Conservation (phyloP, 345 rosid genomes). For the Cochlearia excelsa region DNA sequence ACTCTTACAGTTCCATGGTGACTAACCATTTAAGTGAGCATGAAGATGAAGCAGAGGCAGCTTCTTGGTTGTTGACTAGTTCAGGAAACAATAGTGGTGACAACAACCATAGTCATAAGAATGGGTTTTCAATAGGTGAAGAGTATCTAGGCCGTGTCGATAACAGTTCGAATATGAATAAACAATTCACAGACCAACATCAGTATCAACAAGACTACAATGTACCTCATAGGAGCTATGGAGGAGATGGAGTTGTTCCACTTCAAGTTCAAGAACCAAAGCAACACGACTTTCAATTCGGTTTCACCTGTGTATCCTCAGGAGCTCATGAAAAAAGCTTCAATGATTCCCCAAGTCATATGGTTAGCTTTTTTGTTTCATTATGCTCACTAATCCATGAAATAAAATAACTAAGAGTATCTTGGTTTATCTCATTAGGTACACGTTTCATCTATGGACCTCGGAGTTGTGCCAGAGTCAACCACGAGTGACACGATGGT, state of each 20-base stretch:
- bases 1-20: constrained; percentile 34
- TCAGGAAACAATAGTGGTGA: constrained; percentile 41
- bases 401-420: too few species aligned
- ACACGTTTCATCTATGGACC: constrained; percentile 29
- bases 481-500: constrained; percentile 51
- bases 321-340: constrained; percentile 27
- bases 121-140: constrained; percentile 49
- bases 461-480: constrained; percentile 65
- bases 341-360: too few species aligned
- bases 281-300: constrained; percentile 44
- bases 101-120: constrained; percentile 4
- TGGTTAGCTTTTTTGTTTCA: too few species aligned
- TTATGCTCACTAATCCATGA: too few species aligned
- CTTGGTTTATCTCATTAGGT: too few species aligned
- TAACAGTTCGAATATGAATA: constrained; percentile 53
- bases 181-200: constrained; percentile 38
- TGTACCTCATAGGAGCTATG: constrained; percentile 44
- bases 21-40: constrained; percentile 12
- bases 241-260: constrained; percentile 74
- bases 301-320: constrained; percentile 48
- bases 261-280: constrained; percentile 42
- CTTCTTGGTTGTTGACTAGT: constrained; percentile 64
- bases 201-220: not conserved
- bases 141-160: constrained; percentile 69
- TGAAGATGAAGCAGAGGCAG: constrained; percentile 56